Conservation (phyloP, 176 grass and related monocot genomes). For the Pharus latifolius region DNA sequence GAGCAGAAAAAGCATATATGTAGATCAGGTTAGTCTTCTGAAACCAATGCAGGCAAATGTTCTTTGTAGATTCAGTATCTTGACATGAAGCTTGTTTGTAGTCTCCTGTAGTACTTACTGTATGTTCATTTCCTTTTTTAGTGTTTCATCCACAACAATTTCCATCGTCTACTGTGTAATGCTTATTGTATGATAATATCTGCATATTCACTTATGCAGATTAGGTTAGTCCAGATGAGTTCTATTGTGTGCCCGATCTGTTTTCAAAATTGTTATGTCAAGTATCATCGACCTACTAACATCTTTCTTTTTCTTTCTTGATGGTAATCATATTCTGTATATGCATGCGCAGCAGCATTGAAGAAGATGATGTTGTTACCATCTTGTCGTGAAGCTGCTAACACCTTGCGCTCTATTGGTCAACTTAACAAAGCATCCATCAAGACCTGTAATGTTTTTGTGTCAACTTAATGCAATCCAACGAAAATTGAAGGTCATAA, state of each 20-base stretch:
- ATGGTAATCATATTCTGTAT: no score
- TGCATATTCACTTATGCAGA: background rate
- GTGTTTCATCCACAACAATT: background rate
- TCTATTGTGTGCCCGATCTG: background rate
- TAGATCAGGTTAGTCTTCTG: conserved; percentile 3
- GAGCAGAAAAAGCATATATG: background rate
- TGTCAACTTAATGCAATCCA: no score
- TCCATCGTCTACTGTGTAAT: background rate
- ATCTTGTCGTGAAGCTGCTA: no score
- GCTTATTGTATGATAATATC: background rate
- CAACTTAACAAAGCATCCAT: no score
- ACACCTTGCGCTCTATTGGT: no score
- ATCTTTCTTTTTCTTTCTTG: background rate
- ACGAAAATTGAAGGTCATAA: no score
- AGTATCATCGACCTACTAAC: background rate
- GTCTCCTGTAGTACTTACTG: background rate
- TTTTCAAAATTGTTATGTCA: background rate
- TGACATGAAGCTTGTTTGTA: background rate
- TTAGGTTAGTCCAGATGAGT: background rate
- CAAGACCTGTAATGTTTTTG: no score
- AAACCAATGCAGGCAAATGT: background rate
- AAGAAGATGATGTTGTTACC: no score
- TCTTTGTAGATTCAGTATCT: conserved; percentile 12
- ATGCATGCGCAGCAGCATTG: no score
- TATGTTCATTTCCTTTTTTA: background rate